Base-by-base conservation (phyloP, 1,284 basidiomycete species). In the Moniliophthora roreri region DNA sequence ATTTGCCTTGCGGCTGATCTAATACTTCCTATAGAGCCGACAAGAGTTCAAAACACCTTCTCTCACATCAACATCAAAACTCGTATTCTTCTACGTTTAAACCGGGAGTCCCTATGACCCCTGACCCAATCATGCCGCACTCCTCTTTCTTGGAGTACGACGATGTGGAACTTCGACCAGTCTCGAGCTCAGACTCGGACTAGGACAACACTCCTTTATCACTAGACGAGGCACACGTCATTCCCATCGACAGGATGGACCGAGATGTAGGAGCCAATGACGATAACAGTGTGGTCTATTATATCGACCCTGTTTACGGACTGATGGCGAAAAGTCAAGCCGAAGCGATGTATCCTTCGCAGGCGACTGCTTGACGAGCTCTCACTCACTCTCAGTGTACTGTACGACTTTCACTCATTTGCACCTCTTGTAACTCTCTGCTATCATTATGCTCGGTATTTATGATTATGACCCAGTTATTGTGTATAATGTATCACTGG, bases 241-340 rank as follows among this genome's bases (percentile, higher is more conserved):
- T 15, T 24, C 40, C 28, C 6, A 11, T 32, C 28, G 11, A 32
- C 28, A 32, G 28, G 11, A 32, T 32, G 28, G 28, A 41, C 9
- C 40, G 16, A 21, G 40, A 41, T 41, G 40, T 21, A 21, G 23
- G 10, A 21, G 18, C 18, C 21, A 23, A 9, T 21, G 44, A 46
- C 18, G 44, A 46, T 3, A 28, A 28, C 6, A 32, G 23, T n/a
- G 28, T 46, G 9, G 28, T 28, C 24, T 46, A 46, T 32, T 46
- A 46, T 46, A 15, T 46, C 26, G 44, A 46, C 13, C 44, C 44
- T 2, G 28, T 28, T 28, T 46, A 46, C 26, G 44, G 44, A 46
- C 44, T 46, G 4, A 16, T 46, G n/a, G 16, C 44, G 26, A 46
- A 46, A 24, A 46, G 16, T 13, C 24, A 46, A 8, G 24, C 16